These are phyloP conservation scores for Cyberlindnera saturnus DNA, from an alignment of 805 yeast genomes.

Conservation along the genomic window DNA sequence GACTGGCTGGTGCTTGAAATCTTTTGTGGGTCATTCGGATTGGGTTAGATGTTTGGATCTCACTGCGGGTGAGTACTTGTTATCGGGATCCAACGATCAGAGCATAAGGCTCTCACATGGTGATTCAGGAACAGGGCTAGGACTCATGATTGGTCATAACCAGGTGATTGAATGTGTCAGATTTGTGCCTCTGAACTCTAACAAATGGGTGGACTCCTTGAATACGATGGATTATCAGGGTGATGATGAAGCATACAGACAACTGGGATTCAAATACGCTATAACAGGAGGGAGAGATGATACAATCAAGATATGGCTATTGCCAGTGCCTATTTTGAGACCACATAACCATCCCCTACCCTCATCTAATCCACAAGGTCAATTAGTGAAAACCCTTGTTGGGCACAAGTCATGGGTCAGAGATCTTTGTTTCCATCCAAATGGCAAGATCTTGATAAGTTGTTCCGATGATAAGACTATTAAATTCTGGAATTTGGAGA, in stretches of 20 bases:
- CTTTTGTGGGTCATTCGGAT: constrained; percentile 76
- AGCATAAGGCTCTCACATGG: constrained; percentile 63
- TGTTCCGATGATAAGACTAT: constrained; percentile 77
- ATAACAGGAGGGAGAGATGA: constrained; percentile 80
- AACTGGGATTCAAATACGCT: constrained; percentile 62
- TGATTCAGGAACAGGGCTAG: constrained; percentile 59
- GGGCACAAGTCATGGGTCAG: constrained; percentile 91
- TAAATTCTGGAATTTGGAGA: constrained; percentile 68
- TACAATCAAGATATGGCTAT: constrained; percentile 64
- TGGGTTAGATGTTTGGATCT: constrained; percentile 75
- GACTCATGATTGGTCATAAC: constrained; percentile 66
- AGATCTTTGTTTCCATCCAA: constrained; percentile 64
- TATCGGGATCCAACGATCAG: constrained; percentile 79
- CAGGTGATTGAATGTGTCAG: constrained; percentile 76
- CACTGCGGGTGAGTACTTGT: constrained; percentile 42
- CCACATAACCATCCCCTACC: constrained; percentile 55
- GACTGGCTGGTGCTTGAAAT: constrained; percentile 60
- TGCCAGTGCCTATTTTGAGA: constrained; percentile 59
- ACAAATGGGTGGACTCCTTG: constrained; percentile 40
- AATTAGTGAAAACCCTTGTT: constrained; percentile 44
- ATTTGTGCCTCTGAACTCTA: constrained; percentile 53
- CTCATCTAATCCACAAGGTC: constrained; percentile 54
- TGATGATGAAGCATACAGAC: constrained; percentile 23
- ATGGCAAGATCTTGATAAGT: constrained; percentile 61
- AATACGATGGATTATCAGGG: constrained; percentile 25